Percentiles rank a stretch among this genome's conserved stretches.
Evolutionary conservation across 192 early-diverging fungal genomes (phyloP).

Genomic region (Physocladia obscura): DNA sequence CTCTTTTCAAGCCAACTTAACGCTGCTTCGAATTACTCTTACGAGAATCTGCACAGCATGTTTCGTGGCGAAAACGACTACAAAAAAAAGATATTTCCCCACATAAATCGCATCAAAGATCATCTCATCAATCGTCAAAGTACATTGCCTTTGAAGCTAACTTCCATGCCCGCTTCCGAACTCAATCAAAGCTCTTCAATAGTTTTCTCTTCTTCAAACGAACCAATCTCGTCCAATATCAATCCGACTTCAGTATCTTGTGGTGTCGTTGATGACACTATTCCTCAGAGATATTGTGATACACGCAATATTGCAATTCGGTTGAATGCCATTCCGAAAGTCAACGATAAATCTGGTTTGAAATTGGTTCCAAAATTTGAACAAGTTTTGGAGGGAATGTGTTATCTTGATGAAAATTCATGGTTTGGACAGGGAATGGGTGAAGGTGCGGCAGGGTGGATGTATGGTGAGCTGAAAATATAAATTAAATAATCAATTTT

Average conservation of each 20-base stretch:
- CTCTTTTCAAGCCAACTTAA: too few species aligned
- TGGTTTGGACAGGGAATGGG: background rate
- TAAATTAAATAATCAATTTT: background rate
- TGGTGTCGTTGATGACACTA: background rate
- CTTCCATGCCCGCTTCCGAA: too few species aligned
- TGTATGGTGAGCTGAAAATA: constrained; percentile 14
- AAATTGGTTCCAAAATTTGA: background rate
- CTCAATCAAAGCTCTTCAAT: background rate
- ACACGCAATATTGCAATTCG: constrained; percentile 1
- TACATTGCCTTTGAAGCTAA: too few species aligned
- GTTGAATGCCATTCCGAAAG: background rate
- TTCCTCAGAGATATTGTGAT: constrained; percentile 11
- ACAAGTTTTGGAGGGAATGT: background rate
- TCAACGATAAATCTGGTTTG: background rate
- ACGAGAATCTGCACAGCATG: background rate
- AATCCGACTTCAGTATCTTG: background rate
- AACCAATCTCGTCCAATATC: background rate
- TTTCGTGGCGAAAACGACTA: background rate
- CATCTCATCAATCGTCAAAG: background rate
- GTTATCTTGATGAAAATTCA: background rate
- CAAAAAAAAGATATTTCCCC: too few species aligned
- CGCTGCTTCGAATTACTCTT: background rate
- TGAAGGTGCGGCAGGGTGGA: background rate
- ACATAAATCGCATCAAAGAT: too few species aligned
- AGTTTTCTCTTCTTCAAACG: background rate